Evolutionary conservation across 1,139 yeast genomes (phyloP).

Genomic region (Hansenula anomala): DNA sequence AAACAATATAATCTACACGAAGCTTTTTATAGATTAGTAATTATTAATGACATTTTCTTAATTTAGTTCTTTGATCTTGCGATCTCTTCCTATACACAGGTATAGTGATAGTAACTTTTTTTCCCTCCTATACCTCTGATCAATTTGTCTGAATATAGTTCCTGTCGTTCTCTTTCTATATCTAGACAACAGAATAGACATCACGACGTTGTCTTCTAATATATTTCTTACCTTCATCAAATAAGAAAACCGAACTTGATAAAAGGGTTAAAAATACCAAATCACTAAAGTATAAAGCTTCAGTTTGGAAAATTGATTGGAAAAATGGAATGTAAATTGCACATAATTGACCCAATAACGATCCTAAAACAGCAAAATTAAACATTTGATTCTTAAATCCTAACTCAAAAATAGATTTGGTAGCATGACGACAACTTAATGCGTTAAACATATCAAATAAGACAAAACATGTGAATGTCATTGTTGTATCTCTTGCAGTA

Average conservation of each 20-base stretch:
- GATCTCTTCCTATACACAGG: too few relatives aligned
- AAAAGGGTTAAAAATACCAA: constrained; percentile 54
- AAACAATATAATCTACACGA: constrained; percentile 23
- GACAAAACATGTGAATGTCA: constrained; percentile 97
- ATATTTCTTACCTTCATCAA: constrained; percentile 77
- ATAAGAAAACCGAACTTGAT: constrained; percentile 78
- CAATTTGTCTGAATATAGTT: background rate
- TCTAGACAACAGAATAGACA: constrained; percentile 17
- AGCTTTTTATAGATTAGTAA: too few relatives aligned
- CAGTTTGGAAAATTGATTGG: constrained; percentile 90
- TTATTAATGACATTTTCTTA: background rate
- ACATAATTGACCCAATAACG: constrained; percentile 85
- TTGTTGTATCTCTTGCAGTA: constrained; percentile 95
- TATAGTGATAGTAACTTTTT: background rate
- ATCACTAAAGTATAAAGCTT: constrained; percentile 70
- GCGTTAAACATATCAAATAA: constrained; percentile 96
- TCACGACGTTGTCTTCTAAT: constrained; percentile 14
- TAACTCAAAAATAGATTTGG: constrained; percentile 74
- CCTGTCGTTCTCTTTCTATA: too few relatives aligned
- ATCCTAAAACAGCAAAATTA: constrained; percentile 87
- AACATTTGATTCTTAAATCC: constrained; percentile 87
- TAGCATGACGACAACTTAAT: constrained; percentile 79
- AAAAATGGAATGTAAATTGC: constrained; percentile 92
- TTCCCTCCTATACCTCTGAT: too few relatives aligned
- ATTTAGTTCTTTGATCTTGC: too few relatives aligned